Evolutionary conservation across 257 asterid genomes (phyloP), one percentile per base, ranked within the genome.

Genomic region (Echites panduratus): DNA sequence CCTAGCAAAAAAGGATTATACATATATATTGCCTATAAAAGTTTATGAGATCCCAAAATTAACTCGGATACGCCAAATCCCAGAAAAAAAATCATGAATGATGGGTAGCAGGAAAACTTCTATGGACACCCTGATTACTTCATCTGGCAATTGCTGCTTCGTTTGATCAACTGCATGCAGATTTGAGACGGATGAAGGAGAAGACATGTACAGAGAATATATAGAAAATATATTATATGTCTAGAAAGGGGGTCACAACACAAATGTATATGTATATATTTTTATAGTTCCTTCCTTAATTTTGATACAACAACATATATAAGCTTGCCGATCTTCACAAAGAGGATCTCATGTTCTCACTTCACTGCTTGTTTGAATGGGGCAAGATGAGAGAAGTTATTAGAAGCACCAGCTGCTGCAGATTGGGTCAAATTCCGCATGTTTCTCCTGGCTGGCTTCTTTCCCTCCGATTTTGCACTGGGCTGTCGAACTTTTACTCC

Each of bases 401-500:
- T 77, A 43, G n/a, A n/a, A n/a, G 80, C 83, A 5, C 78, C 81
- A 32, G 85, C 80, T 32, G 38, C 38, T 3, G 38, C 38, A 32
- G 38, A 1, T 40, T 83, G 69, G 7, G 81, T 72, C 54, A 79
- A n/a, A 72, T 70, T 82, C 57, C 90, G 89, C 41, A 72, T 63
- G 77, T 84, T 91, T 52, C 82, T 87, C 86, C 82, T 89, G 11
- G 86, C 84, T 11, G 87, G 92, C 77, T 95, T 90, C 86, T 92
- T 92, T 58, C 79, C 81, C 70, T 92, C 98, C 38, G 80, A 32
- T 79, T 89, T 89, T 13, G 75, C 12, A 12, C 89, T 96, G 0
- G 90, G 81, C 75, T 85, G 88, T 12, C 96, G 85, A 44, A 92
- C 97, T 75, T 92, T 92, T 14, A 92, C 93, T 29, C 97, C 97